These are phyloP conservation scores for Haplosporangium sp. DNA, from an alignment of 371 early-diverging fungal genomes.

Conservation along the genomic window DNA sequence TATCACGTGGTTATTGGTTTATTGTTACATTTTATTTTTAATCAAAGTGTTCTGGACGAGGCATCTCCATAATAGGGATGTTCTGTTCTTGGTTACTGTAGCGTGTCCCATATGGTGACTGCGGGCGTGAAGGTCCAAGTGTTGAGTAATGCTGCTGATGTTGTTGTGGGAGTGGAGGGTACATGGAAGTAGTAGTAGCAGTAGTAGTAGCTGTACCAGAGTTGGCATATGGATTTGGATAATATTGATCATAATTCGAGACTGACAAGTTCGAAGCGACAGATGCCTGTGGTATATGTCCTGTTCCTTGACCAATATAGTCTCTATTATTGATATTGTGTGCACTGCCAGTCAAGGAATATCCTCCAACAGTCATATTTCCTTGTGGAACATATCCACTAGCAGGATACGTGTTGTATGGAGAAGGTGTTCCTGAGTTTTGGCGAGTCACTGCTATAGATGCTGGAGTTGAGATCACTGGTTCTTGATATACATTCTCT, in stretches of 20 bases:
- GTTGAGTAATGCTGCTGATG: constrained; percentile 21
- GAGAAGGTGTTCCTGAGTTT: constrained; percentile 7
- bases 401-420: constrained; percentile 27
- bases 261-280: constrained; percentile 28
- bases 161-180: constrained; percentile 15
- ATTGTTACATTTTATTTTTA: no score
- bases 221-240: constrained; percentile 21
- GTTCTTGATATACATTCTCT: constrained; percentile 35
- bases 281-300: constrained; percentile 39
- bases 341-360: background rate
- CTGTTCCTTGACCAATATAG: constrained; percentile 13
- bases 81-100: constrained; percentile 14
- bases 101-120: constrained; percentile 34
- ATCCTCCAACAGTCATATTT: constrained; percentile 20
- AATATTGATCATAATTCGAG: constrained; percentile 17
- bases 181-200: constrained; percentile 3
- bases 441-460: constrained; percentile 11
- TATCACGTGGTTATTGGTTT: no score
- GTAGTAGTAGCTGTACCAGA: background rate
- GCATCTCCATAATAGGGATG: constrained; percentile 41
- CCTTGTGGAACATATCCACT: constrained; percentile 26
- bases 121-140: constrained; percentile 23
- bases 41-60: constrained; percentile 46
- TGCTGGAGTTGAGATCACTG: constrained; percentile 26
- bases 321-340: constrained; percentile 8